Base-by-base conservation (phyloP, 2,329 filamentous ascomycete genomes). In the Fusarium mangiferae region DNA sequence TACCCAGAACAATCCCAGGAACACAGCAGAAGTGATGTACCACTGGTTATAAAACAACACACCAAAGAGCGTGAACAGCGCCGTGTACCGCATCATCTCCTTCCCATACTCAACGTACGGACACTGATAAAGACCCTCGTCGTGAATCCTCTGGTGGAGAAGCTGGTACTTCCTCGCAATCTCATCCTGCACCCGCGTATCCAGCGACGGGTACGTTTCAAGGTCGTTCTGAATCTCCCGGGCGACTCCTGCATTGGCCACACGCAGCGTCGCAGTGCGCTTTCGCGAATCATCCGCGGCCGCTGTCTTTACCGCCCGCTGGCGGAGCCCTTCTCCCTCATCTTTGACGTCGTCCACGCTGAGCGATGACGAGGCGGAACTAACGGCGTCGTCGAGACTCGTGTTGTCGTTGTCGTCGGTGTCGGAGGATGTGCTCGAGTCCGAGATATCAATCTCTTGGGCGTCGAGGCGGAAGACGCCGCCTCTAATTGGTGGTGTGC, bases 1-100 rank as follows among this genome's bases (percentile, higher is more conserved):
- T 82, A 88, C 86, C 88, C 90, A 92, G 78, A 91, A 91, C 20
- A 89, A 63, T 7, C 90, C 90, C n/a, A 92, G 80, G 72, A 88
- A 90, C 24, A 87, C 72, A 41, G 89, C 88, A 7, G 89, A 90
- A 4, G 86, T 85, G 58, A 88, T 78, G 78, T 90, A 91, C 88
- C 89, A 91, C 44, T 84, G 83, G 38, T 80, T 78, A 64, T 81
- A 80, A 5, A 92, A 81, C 5, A 85, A 75, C 24, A 83, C 77
- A 15, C 86, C 62, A 76, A 89, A 91, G 2, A 79, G 63, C 1
- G 69, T 75, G 66, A 92, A 91, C 12, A 92, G 79, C 0, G 81
- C 72, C 1, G 78, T 75, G 75, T 91, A 91, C 17, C 90, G 87
- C n/a, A 83, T 70, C 74, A 85, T 80, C 78, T 92, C 90, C 79